A percentile compares a stretch with the other conserved stretches of the same genome.
Evolutionary conservation across 805 yeast genomes (phyloP).

Genomic region (Zygosaccharomyces gambellarensis): DNA sequence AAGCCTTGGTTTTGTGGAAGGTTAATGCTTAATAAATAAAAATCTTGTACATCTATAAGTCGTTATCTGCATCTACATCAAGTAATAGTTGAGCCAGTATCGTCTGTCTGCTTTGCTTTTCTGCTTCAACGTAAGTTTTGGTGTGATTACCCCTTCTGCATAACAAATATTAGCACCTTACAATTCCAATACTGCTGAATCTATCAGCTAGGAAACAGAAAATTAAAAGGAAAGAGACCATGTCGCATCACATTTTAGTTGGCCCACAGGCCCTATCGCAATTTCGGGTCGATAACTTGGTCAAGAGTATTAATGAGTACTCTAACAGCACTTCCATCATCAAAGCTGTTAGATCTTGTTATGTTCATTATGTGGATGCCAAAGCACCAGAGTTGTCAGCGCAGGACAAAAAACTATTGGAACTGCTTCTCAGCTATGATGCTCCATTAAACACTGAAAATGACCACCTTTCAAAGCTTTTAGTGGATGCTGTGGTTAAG

Average conservation of each 20-base stretch:
- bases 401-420: conserved; percentile 45
- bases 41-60: background rate
- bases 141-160: background rate
- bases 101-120: background rate
- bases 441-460: conserved; percentile 47
- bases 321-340: conserved; percentile 61
- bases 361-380: conserved; percentile 74
- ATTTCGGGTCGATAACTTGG: conserved; percentile 73
- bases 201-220: background rate
- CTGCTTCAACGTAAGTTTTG: background rate
- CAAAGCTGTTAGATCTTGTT: conserved; percentile 65
- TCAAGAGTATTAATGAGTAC: conserved; percentile 65
- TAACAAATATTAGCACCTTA: background rate
- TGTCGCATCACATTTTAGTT: conserved; percentile 54
- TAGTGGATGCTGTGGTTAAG: conserved; percentile 29
- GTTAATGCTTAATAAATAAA: background rate
- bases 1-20: background rate
- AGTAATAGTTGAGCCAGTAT: background rate
- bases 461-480: conserved; percentile 35
- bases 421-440: conserved; percentile 71
- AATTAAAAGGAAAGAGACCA: conserved; percentile 13
- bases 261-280: conserved; percentile 89
- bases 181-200: background rate
- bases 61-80: background rate
- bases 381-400: conserved; percentile 35